Percentiles rank a stretch among this genome's conserved stretches.
phyloP scores from a whole-genome alignment of 495 filamentous ascomycete species.

The Hypoxylon fuscum region DNA sequence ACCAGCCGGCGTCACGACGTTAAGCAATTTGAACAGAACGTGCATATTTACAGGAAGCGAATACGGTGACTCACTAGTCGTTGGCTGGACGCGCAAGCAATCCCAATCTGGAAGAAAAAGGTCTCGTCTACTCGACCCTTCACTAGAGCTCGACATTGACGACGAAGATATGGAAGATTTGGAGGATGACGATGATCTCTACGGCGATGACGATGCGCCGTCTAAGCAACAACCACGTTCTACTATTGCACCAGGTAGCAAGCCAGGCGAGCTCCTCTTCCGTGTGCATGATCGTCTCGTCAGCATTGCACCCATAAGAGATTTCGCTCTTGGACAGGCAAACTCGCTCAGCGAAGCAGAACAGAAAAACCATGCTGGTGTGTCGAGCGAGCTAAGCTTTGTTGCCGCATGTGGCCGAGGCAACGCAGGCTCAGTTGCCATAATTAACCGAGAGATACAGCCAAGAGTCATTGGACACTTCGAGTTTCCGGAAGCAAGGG shows the following conservation, averaged over 20 bases:
- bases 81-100: conserved; percentile 76
- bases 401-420: conserved; percentile 76
- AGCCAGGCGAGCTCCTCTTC: conserved; percentile 73
- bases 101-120: conserved; percentile 63
- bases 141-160: conserved; percentile 58
- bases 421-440: conserved; percentile 71
- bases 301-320: conserved; percentile 80
- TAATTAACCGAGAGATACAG: conserved; percentile 78
- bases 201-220: conserved; percentile 71
- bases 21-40: conserved; percentile 71
- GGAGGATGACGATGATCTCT: conserved; percentile 66
- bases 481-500: conserved; percentile 67
- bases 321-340: conserved; percentile 48
- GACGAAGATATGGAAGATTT: conserved; percentile 67
- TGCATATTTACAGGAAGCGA: conserved; percentile 87
- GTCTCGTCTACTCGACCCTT: conserved; percentile 45
- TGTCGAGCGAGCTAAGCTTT: conserved; percentile 70
- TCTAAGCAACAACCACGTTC: conserved; percentile 20
- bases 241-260: conserved; percentile 42
- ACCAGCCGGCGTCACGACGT: conserved; percentile 71
- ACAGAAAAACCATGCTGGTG: conserved; percentile 50
- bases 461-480: conserved; percentile 70
- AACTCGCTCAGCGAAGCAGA: conserved; percentile 50
- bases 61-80: conserved; percentile 79
- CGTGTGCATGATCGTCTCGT: conserved; percentile 77